A percentile compares a stretch with the other conserved stretches of the same genome.
Evolutionary conservation across 2,329 filamentous ascomycete genomes (phyloP).

Genomic region (Aspergillus fumigatus): DNA sequence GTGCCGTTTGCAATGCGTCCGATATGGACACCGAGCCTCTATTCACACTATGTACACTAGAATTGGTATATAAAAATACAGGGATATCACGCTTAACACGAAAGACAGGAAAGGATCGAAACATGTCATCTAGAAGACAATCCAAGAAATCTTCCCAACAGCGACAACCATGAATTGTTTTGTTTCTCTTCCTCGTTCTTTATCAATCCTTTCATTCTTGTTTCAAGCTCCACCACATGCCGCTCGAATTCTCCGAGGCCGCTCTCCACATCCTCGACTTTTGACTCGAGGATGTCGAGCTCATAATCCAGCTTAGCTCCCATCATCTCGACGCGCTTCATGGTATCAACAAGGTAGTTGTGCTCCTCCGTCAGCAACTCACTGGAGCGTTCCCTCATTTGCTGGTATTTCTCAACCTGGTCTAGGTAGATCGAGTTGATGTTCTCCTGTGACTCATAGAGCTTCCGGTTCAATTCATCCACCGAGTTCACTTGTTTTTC

Average conservation of each 20-base stretch:
- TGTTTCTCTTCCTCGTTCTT: constrained; percentile 59
- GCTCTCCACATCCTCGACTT: constrained; percentile 82
- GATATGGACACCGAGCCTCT: constrained; percentile 5
- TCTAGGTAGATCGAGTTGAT: constrained; percentile 65
- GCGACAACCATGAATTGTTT: constrained; percentile 57
- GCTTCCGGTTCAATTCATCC: constrained; percentile 59
- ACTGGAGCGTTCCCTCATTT: constrained; percentile 61
- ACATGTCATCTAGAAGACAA: constrained; percentile 13
- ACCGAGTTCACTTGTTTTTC: constrained; percentile 40
- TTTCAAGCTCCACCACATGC: constrained; percentile 69
- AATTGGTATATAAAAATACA: constrained; percentile 14
- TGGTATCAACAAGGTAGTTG: constrained; percentile 61
- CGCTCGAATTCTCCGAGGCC: constrained; percentile 74
- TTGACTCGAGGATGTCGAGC: constrained; percentile 70
- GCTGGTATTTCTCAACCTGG: constrained; percentile 65
- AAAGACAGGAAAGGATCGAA: constrained; percentile 11
- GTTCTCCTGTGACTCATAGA: constrained; percentile 60
- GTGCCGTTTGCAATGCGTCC: constrained; percentile 6
- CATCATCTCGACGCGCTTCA: constrained; percentile 75
- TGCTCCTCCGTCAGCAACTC: constrained; percentile 68
- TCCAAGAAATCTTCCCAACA: constrained; percentile 40
- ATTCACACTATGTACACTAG: constrained; percentile 18
- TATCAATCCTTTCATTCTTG: constrained; percentile 59
- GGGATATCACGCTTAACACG: not conserved
- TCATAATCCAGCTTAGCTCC: constrained; percentile 90